phyloP scores from a whole-genome alignment of 1,284 basidiomycete genomes.

The Trichosporon faecale region DNA sequence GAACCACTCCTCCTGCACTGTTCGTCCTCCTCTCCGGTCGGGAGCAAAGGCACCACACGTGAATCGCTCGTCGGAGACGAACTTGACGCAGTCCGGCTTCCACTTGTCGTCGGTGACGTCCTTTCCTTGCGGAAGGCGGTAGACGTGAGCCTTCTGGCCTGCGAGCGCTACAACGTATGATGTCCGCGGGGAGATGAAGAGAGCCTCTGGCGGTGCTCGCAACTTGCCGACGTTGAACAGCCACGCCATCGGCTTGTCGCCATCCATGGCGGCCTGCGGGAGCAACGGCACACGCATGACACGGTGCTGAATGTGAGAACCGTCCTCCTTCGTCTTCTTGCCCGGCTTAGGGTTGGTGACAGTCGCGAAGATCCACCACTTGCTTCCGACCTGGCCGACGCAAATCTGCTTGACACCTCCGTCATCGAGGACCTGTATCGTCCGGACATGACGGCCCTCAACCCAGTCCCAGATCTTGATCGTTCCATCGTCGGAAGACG shows the following conservation, averaged over 20 bases:
- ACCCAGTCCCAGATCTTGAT: slow-evolving; percentile 92
- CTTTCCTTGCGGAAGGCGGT: slow-evolving; percentile 54
- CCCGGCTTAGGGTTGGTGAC: slow-evolving; percentile 27
- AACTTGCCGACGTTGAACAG: slow-evolving; percentile 36
- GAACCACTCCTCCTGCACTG: slow-evolving; percentile 72
- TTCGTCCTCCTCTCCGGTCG: slow-evolving; percentile 37
- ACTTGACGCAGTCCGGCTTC: slow-evolving; percentile 66
- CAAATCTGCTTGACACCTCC: slow-evolving; percentile 57
- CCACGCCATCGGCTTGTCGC: slow-evolving; percentile 20
- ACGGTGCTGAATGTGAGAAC: slow-evolving; percentile 26
- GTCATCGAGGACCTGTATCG: slow-evolving; percentile 64
- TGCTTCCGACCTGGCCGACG: slow-evolving; percentile 36
- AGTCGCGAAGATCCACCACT: slow-evolving; percentile 42
- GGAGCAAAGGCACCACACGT: slow-evolving; percentile 89
- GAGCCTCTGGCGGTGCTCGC: slow-evolving; percentile 33
- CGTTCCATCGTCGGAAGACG: slow-evolving; percentile 76
- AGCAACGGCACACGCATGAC: slow-evolving; percentile 29
- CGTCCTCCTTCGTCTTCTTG: slow-evolving; percentile 23
- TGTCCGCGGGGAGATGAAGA: slow-evolving; percentile 66
- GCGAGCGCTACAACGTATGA: slow-evolving; percentile 77
- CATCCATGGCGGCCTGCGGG: slow-evolving; percentile 1
- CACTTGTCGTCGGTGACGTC: slow-evolving; percentile 27
- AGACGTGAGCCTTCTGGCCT: slow-evolving; percentile 78
- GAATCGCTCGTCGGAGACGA: slow-evolving; percentile 60
- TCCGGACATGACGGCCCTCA: slow-evolving; percentile 75